phyloP scores from a whole-genome alignment of 2,329 filamentous ascomycete species.

The Paraphaeosphaeria minitans region DNA sequence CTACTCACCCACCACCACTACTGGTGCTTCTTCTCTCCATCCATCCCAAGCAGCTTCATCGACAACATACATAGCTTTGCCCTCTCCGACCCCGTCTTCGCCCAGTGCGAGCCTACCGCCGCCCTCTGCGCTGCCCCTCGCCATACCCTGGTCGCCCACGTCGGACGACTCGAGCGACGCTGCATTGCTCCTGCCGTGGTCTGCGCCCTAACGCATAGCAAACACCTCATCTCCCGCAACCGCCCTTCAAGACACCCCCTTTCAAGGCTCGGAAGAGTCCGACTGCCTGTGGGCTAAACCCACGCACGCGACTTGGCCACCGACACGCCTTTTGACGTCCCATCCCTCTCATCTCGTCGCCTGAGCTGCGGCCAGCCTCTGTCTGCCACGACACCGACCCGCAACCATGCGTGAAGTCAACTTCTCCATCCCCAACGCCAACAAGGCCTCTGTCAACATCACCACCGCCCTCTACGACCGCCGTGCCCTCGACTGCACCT shows the following conservation, averaged over 20 bases:
- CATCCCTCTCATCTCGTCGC: background rate
- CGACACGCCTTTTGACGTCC: constrained; percentile 16
- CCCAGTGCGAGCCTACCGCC: constrained; percentile 13
- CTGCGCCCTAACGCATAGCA: constrained; percentile 40
- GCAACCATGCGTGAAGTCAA: constrained; percentile 96
- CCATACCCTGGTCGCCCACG: constrained; percentile 8
- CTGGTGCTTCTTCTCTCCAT: constrained; percentile 23
- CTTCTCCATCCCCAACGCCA: constrained; percentile 98
- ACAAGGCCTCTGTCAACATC: constrained; percentile 98
- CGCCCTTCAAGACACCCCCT: constrained; percentile 30
- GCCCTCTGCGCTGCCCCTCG: constrained; percentile 18
- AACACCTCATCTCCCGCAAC: constrained; percentile 37
- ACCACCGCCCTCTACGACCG: constrained; percentile 98
- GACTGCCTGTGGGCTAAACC: constrained; percentile 15
- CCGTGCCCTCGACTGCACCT: constrained; percentile 96
- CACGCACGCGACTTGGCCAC: constrained; percentile 8
- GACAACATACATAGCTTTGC: constrained; percentile 23
- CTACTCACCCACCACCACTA: constrained; percentile 23
- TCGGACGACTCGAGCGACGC: constrained; percentile 19
- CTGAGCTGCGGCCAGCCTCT: constrained; percentile 18
- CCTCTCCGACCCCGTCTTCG: constrained; percentile 14
- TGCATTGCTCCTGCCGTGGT: constrained; percentile 30
- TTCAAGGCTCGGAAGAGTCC: constrained; percentile 18
- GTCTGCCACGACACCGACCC: constrained; percentile 20
- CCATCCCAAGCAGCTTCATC: constrained; percentile 38